Percentiles rank a stretch among this genome's conserved stretches.
phyloP scores from a whole-genome alignment of 1,284 basidiomycete species.

The Papiliotrema nemorosa region DNA sequence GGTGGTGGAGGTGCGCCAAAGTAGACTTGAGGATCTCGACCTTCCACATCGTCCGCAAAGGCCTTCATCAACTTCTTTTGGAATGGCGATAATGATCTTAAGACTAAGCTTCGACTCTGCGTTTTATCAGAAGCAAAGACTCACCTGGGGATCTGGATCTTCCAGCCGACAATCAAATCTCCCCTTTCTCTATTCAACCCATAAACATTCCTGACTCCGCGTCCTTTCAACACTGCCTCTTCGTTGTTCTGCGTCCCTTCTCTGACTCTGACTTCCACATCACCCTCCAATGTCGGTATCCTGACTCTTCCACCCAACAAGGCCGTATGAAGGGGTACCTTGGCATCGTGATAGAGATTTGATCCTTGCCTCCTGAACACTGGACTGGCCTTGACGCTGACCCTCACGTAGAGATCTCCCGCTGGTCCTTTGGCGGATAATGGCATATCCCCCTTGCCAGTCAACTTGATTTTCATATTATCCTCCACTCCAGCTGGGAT shows the following conservation, averaged over 20 bases:
- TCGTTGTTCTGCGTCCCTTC: constrained; percentile 93
- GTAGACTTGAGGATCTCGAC: constrained; percentile 51
- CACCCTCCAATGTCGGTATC: constrained; percentile 92
- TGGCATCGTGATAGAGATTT: constrained; percentile 86
- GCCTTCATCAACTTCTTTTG: constrained; percentile 84
- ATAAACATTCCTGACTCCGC: constrained; percentile 73
- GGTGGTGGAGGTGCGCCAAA: constrained; percentile 22
- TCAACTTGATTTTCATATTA: constrained; percentile 87
- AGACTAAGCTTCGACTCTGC: background rate
- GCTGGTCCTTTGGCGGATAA: constrained; percentile 68
- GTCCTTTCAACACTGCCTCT: constrained; percentile 89
- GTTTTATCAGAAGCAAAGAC: constrained; percentile 26
- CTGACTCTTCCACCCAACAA: constrained; percentile 87
- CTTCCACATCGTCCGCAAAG: constrained; percentile 91
- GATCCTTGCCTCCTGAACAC: constrained; percentile 86
- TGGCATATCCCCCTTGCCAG: constrained; percentile 81
- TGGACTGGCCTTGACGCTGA: constrained; percentile 78
- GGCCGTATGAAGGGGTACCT: constrained; percentile 87
- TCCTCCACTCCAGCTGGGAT: constrained; percentile 94
- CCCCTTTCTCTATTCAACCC: constrained; percentile 62
- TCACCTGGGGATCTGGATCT: constrained; percentile 83
- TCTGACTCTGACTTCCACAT: constrained; percentile 91
- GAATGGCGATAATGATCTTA: constrained; percentile 70
- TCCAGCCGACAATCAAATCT: constrained; percentile 88
- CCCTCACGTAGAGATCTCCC: constrained; percentile 85